These are phyloP conservation scores for Selaginella moellendorffii DNA, from an alignment of 75 land plant genomes.

Conservation along the genomic window DNA sequence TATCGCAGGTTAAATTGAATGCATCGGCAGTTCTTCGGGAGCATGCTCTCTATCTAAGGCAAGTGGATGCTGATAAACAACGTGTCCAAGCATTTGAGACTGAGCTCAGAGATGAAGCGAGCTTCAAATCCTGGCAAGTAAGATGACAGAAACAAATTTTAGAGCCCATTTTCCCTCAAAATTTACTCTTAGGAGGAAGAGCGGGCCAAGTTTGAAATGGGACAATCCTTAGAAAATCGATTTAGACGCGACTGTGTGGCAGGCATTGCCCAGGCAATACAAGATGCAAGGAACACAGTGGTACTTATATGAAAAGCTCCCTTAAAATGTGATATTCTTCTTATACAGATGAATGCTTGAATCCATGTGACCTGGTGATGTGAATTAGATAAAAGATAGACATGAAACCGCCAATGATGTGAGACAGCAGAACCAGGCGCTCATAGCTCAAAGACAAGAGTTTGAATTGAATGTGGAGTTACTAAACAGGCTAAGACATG, in stretches of 20 bases:
- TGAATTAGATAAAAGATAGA: not conserved
- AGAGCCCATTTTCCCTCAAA: no score
- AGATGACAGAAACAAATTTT: not conserved
- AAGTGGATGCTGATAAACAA: conserved; percentile 7
- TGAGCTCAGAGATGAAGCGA: conserved; percentile 17
- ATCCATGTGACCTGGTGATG: no score
- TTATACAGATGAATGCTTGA: no score
- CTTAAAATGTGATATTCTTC: no score
- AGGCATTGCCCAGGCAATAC: conserved; percentile 7
- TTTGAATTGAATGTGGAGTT: not conserved
- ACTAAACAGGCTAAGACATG: not conserved
- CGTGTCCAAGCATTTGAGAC: conserved; percentile 11
- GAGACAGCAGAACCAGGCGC: not conserved
- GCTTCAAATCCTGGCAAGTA: conserved; percentile 15
- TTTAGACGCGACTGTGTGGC: conserved; percentile 6
- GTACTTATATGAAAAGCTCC: not conserved
- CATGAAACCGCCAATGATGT: not conserved
- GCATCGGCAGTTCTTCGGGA: conserved; percentile 14
- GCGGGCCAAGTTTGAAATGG: conserved; percentile 1
- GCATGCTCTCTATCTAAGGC: conserved; percentile 13
- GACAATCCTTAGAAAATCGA: not conserved
- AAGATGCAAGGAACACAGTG: conserved; percentile 12
- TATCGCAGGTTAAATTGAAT: conserved; percentile 14
- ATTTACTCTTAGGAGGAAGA: conserved; percentile 9
- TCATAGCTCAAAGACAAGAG: not conserved